Evolutionary conservation across 306 rosid species (phyloP), one percentile per base, ranked within the genome.

Genomic region (Gastrolobium villosum): DNA sequence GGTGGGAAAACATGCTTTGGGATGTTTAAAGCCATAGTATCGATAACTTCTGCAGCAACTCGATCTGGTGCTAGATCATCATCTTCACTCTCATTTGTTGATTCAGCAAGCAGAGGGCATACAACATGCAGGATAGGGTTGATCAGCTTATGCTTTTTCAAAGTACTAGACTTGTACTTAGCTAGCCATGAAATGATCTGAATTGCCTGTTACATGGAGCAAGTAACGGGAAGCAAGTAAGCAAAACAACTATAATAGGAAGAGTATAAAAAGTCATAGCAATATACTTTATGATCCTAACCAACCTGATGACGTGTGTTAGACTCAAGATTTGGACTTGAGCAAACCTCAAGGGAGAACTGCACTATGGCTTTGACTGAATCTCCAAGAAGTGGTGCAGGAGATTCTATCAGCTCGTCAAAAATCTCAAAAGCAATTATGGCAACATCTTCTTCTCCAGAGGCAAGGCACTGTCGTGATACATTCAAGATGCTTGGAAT

Each of bases 61-160:
- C 99, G 87, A 85, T 96, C 98, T 10, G 99, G 93, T 63, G 99
- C 98, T 79, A 96, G 98, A 82, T 96, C 99, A 66, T 96, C 98
- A 52, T 91, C 96, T n/a, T 89, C 94, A 74, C 81, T 91, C 84
- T 82, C 91, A 70, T 91, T 70, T 54, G 90, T 85, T 60, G 98
- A 93, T 85, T 93, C 98, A 9, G 97, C 93, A 85, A 96, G 97
- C 82, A 96, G 85, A 65, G 97, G 98, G 82, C 99, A 96, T 87
- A 96, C 85, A 69, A 91, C 89, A 67, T 93, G 99, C 54, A 96
- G 85, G 75, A 96, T 92, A 54, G 99, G 98, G 66, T 86, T 82
- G 82, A 93, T 77, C 84, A 96, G 84, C 86, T 93, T 96, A 81
- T 96, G 94, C 78, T 86, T 96, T 86, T 90, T 96, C 73, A 96